Conservation (phyloP, 306 rosid species). For the Potentilla sterilis region DNA sequence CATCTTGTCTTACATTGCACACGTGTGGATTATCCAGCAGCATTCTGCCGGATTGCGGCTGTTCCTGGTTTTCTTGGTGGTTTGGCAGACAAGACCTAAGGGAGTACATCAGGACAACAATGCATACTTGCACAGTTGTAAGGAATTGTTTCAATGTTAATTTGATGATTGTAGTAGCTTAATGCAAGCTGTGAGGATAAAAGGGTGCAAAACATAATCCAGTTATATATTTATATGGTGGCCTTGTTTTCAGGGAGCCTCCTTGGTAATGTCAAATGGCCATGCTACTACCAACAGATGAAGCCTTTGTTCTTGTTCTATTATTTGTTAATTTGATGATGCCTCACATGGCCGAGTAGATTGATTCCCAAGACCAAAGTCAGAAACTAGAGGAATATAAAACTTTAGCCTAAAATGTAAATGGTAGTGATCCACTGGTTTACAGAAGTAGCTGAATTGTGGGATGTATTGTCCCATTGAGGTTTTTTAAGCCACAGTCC, state of each 20-base stretch:
- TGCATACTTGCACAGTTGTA: neutral
- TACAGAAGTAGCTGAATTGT: neutral
- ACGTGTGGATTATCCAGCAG: slow-evolving; percentile 45
- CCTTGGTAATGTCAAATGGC: slow-evolving; percentile 4
- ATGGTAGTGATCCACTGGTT: too few relatives aligned
- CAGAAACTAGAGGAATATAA: neutral
- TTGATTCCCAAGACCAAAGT: neutral
- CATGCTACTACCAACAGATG: slow-evolving; percentile 4
- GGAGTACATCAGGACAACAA: neutral
- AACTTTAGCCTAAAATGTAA: too few relatives aligned
- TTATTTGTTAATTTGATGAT: neutral
- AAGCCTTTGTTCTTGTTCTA: neutral
- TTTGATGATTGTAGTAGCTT: neutral
- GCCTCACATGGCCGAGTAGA: slow-evolving; percentile 5
- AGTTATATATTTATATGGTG: neutral
- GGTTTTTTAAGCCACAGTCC: too few relatives aligned
- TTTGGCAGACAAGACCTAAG: slow-evolving; percentile 3
- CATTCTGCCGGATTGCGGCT: slow-evolving; percentile 18
- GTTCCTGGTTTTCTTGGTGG: slow-evolving; percentile 29
- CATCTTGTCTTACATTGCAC: slow-evolving; percentile 24
- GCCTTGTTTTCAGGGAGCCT: slow-evolving; percentile 17
- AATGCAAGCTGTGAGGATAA: slow-evolving; percentile 14
- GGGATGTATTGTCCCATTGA: neutral
- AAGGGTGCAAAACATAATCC: slow-evolving; percentile 21
- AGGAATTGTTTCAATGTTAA: neutral